Evolutionary conservation across 371 early-diverging fungal genomes (phyloP).

Genomic region (Mucor circinelloides): DNA sequence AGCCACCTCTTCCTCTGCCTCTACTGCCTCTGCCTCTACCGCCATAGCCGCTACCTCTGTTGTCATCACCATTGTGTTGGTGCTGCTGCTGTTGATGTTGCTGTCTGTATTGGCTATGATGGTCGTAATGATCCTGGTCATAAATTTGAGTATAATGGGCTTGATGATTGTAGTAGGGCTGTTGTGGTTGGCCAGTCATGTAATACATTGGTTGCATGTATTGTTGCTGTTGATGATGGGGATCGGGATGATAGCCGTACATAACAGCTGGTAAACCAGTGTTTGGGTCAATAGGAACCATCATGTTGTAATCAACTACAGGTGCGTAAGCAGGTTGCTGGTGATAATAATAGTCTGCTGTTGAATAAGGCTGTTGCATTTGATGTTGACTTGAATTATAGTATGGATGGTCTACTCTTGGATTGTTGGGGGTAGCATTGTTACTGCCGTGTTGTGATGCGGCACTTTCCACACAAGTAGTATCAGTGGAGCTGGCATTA

Average conservation of each 20-base stretch:
- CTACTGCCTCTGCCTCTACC: slow-evolving; percentile 1
- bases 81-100: background rate
- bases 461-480: background rate
- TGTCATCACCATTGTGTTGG: background rate
- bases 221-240: slow-evolving; percentile 6
- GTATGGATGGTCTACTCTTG: background rate
- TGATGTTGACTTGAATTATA: background rate
- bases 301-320: slow-evolving; percentile 14
- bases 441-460: background rate
- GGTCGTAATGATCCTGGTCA: background rate
- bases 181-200: slow-evolving; percentile 10
- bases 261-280: slow-evolving; percentile 13
- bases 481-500: background rate
- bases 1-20: slow-evolving; percentile 3
- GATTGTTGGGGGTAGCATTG: background rate
- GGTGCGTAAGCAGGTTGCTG: slow-evolving; percentile 7
- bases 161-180: slow-evolving; percentile 17
- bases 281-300: slow-evolving; percentile 21
- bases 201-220: slow-evolving; percentile 26
- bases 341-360: slow-evolving; percentile 15
- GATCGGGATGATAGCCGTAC: slow-evolving; percentile 13
- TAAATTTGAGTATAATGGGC: slow-evolving; percentile 10
- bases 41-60: background rate
- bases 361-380: background rate
- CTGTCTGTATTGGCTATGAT: background rate